phyloP scores from a whole-genome alignment of 108 stramenopile species.

The Aurantiochytrium sp. region DNA sequence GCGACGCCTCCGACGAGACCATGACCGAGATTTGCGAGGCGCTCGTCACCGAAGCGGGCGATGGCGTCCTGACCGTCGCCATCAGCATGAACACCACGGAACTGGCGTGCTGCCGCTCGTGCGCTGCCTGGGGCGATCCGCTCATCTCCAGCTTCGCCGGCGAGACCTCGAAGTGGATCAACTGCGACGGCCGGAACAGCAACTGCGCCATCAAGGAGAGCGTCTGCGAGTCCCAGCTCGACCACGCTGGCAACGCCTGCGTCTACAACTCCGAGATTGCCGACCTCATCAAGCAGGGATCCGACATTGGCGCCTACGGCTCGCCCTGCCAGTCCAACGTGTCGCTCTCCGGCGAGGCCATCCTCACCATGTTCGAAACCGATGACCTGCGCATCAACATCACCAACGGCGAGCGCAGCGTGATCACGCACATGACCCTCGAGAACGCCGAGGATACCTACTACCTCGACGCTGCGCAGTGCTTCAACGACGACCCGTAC shows the following conservation, averaged over 20 bases:
- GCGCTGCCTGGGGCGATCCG: neutral
- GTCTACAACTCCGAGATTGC: neutral
- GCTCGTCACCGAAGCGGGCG: neutral
- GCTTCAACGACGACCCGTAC: neutral
- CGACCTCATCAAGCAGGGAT: neutral
- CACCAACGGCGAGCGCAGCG: slow-evolving; percentile 8
- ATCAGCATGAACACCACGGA: neutral
- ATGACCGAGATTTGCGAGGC: neutral
- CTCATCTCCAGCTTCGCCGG: neutral
- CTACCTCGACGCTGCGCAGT: neutral
- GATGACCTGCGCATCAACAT: neutral
- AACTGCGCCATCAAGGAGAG: neutral
- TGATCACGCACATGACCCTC: neutral
- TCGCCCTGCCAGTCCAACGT: neutral
- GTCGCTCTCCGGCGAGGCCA: neutral
- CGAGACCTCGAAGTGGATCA: neutral
- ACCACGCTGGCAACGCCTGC: slow-evolving; percentile 24
- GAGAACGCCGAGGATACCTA: neutral
- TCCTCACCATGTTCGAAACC: neutral
- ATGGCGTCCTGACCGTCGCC: neutral
- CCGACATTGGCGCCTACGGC: slow-evolving; percentile 8
- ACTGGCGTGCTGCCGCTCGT: neutral
- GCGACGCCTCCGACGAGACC: neutral
- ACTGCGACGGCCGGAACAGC: neutral
- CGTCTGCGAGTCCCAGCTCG: neutral